phyloP scores from a whole-genome alignment of 768 basidiomycete species.

The Trametes coccinea region DNA sequence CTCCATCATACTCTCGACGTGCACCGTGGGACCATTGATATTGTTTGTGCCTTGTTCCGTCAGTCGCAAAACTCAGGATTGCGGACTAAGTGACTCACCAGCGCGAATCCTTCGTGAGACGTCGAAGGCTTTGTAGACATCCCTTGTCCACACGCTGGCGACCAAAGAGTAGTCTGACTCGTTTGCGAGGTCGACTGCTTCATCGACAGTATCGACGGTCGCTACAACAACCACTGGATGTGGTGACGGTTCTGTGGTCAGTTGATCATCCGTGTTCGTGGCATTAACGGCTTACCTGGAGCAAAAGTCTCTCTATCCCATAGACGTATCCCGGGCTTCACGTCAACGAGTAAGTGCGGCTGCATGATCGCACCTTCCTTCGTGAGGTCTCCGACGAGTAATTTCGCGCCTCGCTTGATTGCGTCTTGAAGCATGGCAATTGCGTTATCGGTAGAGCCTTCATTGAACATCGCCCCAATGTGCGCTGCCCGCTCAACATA shows the following conservation, averaged over 20 bases:
- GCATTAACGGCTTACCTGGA: conserved; percentile 41
- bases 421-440: conserved; percentile 47
- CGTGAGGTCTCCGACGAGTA: conserved; percentile 46
- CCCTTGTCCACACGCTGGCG: conserved; percentile 52
- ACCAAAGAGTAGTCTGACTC: conserved; percentile 49
- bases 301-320: conserved; percentile 67
- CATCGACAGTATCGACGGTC: conserved; percentile 49
- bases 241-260: not conserved
- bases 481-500: conserved; percentile 30
- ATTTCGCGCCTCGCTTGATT: conserved; percentile 42
- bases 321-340: conserved; percentile 48
- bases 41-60: conserved; percentile 46
- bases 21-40: conserved; percentile 56
- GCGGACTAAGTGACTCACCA: conserved; percentile 32
- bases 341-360: conserved; percentile 50
- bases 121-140: conserved; percentile 44
- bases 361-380: conserved; percentile 45
- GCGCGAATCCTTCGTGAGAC: conserved; percentile 51
- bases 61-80: not conserved
- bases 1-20: conserved; percentile 42
- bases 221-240: conserved; percentile 45
- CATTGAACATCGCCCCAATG: conserved; percentile 45
- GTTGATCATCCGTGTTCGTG: not conserved
- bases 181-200: conserved; percentile 59
- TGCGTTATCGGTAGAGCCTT: conserved; percentile 47